Conservation (phyloP, 306 rosid genomes). For the Delonix regia region DNA sequence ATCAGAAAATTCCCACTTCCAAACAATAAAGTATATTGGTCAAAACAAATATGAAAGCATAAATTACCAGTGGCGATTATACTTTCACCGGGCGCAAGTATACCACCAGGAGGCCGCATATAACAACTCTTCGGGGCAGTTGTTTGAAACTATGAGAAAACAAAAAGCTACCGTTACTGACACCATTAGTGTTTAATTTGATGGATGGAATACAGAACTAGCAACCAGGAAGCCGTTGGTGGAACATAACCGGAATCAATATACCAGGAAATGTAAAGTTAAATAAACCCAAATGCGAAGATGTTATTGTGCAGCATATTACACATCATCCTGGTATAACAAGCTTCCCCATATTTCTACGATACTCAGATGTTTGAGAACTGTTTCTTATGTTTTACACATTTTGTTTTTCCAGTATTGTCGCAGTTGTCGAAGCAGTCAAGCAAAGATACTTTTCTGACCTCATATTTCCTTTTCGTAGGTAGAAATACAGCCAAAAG, state of each 20-base stretch:
- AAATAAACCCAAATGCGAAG: slow-evolving; percentile 7
- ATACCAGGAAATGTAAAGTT: background rate
- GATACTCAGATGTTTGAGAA: background rate
- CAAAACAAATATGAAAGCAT: slow-evolving; percentile 31
- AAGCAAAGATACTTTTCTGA: background rate
- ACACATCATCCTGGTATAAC: background rate
- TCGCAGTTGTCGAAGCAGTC: slow-evolving; percentile 19
- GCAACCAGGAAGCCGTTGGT: background rate
- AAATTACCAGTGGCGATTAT: slow-evolving; percentile 80
- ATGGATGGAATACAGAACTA: background rate
- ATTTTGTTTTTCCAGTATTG: slow-evolving; percentile 1
- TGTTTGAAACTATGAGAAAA: slow-evolving; percentile 82
- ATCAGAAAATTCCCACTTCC: slow-evolving; percentile 31
- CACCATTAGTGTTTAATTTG: background rate
- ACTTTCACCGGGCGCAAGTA: slow-evolving; percentile 89
- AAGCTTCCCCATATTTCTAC: slow-evolving; percentile 17
- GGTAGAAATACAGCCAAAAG: slow-evolving; percentile 24
- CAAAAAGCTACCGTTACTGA: slow-evolving; percentile 32
- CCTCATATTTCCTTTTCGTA: slow-evolving; percentile 12
- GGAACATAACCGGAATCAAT: background rate
- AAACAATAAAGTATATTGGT: slow-evolving; percentile 5
- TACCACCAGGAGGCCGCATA: slow-evolving; percentile 98
- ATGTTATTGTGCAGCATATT: slow-evolving; percentile 10
- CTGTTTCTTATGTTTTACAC: background rate
- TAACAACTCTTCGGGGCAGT: slow-evolving; percentile 98